phyloP scores from a whole-genome alignment of 208 protist species.

The Paratrypanosoma confusum region DNA sequence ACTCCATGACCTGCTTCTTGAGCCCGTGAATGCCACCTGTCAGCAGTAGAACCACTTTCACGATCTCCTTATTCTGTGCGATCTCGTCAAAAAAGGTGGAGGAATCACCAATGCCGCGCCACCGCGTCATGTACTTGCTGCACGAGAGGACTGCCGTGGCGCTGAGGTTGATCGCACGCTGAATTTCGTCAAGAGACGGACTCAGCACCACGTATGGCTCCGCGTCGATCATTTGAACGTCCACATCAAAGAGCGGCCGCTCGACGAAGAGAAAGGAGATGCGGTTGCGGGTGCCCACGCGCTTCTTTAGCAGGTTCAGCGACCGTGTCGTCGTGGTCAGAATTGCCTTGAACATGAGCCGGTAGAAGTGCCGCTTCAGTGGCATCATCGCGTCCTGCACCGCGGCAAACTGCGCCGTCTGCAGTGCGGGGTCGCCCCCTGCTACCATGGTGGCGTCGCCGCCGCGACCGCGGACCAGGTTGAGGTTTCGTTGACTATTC shows the following conservation, averaged over 20 bases:
- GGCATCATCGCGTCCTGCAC: conserved; percentile 4
- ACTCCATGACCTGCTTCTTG: conserved; percentile 90
- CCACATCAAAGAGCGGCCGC: conserved; percentile 93
- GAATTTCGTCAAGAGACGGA: conserved; percentile 91
- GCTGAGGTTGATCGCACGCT: conserved; percentile 91
- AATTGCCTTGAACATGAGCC: conserved; percentile 88
- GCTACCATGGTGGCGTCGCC: conserved; percentile 10
- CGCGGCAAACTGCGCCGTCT: too few species aligned
- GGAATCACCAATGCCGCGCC: conserved; percentile 55
- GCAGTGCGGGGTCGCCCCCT: too few species aligned
- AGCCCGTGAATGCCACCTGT: conserved; percentile 87
- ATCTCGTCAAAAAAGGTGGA: conserved; percentile 89
- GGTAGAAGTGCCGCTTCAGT: conserved; percentile 85
- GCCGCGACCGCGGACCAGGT: too few species aligned
- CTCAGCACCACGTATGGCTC: conserved; percentile 88
- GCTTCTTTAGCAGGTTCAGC: conserved; percentile 87
- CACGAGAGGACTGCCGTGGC: conserved; percentile 84
- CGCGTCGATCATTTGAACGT: conserved; percentile 87
- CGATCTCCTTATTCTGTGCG: conserved; percentile 89
- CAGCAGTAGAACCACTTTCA: conserved; percentile 91
- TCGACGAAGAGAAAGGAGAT: conserved; percentile 88
- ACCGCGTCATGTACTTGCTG: conserved; percentile 85
- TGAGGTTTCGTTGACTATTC: too few species aligned
- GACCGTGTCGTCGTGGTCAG: conserved; percentile 84
- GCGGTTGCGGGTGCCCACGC: conserved; percentile 83